These are phyloP conservation scores for Tardiomyces digboiensis DNA, from an alignment of 1,139 yeast genomes.

Conservation along the genomic window DNA sequence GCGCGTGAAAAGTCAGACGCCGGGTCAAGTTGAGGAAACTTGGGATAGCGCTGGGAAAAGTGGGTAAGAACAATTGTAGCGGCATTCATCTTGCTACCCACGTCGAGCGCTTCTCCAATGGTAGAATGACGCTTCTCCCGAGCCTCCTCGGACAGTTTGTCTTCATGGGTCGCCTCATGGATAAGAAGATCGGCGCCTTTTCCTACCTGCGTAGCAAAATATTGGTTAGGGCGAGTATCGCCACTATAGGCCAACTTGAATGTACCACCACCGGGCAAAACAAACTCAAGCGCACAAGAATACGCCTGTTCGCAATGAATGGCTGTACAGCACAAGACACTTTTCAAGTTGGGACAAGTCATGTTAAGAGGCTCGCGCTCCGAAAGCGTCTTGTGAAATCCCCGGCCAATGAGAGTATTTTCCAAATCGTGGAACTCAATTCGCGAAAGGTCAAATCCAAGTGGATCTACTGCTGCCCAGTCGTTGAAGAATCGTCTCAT, in stretches of 20 bases:
- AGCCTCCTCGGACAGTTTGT: slow-evolving; percentile 75
- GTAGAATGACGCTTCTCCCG: slow-evolving; percentile 81
- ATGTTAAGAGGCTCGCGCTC: background rate
- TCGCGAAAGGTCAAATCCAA: slow-evolving; percentile 32
- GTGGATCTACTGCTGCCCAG: slow-evolving; percentile 52
- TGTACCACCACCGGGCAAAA: slow-evolving; percentile 11
- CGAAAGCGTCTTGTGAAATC: slow-evolving; percentile 8
- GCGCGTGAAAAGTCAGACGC: slow-evolving; percentile 17
- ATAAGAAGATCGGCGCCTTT: slow-evolving; percentile 62
- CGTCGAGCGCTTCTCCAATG: slow-evolving; percentile 71
- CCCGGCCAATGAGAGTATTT: slow-evolving; percentile 36
- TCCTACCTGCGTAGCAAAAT: slow-evolving; percentile 55
- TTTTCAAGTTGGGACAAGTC: background rate
- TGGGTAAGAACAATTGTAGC: slow-evolving; percentile 72
- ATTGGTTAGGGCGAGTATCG: slow-evolving; percentile 78
- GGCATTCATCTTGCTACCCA: slow-evolving; percentile 66
- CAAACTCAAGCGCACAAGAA: slow-evolving; percentile 51
- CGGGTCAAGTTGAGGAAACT: slow-evolving; percentile 38
- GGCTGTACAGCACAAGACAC: slow-evolving; percentile 58
- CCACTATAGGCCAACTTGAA: slow-evolving; percentile 88
- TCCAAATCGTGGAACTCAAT: slow-evolving; percentile 60
- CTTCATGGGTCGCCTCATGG: slow-evolving; percentile 91
- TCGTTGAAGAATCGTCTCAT: slow-evolving; percentile 59
- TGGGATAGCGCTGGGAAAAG: slow-evolving; percentile 85
- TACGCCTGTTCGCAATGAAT: slow-evolving; percentile 82